Evolutionary conservation across 2,329 filamentous ascomycete genomes (phyloP).

Genomic region (Aureobasidium sp.): DNA sequence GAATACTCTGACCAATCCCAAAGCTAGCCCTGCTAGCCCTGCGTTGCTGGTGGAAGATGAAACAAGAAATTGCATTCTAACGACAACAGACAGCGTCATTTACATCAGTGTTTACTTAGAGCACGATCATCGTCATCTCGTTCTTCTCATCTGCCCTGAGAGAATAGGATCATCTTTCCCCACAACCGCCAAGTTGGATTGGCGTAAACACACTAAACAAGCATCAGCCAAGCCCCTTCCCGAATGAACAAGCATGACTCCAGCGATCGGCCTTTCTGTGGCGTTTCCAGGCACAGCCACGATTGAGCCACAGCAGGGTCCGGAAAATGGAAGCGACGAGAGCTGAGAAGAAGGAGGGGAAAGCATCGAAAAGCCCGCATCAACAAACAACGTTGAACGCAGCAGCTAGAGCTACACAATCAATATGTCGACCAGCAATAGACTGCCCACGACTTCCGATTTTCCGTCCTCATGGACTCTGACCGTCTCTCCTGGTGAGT

Average conservation of each 20-base stretch:
- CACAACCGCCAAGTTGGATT: not conserved
- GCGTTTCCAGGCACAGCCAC: not conserved
- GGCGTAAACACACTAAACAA: not conserved
- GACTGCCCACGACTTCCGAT: slow-evolving; percentile 34
- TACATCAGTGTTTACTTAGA: not conserved
- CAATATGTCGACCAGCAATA: slow-evolving; percentile 13
- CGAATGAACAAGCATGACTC: not conserved
- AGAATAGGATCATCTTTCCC: not conserved
- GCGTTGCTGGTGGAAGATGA: not conserved
- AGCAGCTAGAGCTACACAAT: not conserved
- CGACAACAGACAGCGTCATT: not conserved
- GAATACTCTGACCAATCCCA: not conserved
- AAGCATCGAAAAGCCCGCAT: not conserved
- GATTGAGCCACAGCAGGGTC: not conserved
- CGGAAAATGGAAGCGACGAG: not conserved
- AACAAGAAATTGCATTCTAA: not conserved
- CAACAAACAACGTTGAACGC: not conserved
- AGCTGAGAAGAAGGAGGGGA: not conserved
- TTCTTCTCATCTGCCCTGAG: not conserved
- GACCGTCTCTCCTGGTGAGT: slow-evolving; percentile 38
- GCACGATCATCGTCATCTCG: no score
- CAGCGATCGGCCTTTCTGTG: not conserved
- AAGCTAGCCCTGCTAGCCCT: not conserved
- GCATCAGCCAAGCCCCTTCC: not conserved
- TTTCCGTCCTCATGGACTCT: slow-evolving; percentile 33